These are phyloP conservation scores for Picea glauca DNA, from an alignment of 75 land plant genomes.

Conservation along the genomic window DNA sequence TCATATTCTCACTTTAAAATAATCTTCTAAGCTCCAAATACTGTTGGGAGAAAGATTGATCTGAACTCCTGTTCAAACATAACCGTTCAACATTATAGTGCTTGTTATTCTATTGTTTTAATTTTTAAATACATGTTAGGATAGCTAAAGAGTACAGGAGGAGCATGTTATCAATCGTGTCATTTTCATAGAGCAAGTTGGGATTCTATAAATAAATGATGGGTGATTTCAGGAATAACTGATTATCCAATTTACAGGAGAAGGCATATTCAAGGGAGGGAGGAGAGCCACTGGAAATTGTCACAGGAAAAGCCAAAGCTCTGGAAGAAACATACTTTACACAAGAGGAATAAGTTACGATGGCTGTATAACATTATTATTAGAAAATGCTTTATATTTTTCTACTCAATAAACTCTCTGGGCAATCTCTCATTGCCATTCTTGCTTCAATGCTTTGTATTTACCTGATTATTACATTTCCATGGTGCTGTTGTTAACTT, in stretches of 20 bases:
- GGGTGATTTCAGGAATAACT: background rate
- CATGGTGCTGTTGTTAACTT: background rate
- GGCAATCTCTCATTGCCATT: slow-evolving; percentile 2
- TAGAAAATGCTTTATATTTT: background rate
- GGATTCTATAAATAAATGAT: background rate
- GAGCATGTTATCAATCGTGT: background rate
- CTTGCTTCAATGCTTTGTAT: background rate
- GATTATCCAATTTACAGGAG: slow-evolving; percentile 13
- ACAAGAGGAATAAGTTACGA: background rate
- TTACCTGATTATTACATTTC: background rate
- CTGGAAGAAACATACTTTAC: slow-evolving; percentile 13
- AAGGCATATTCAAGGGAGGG: slow-evolving; percentile 15
- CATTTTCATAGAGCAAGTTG: background rate
- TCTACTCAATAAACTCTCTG: background rate
- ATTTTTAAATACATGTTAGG: background rate
- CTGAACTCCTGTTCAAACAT: background rate
- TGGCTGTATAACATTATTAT: background rate
- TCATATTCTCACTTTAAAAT: background rate
- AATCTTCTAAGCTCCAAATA: background rate
- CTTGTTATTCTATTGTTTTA: background rate
- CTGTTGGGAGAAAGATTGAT: background rate
- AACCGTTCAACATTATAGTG: background rate
- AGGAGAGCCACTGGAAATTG: background rate
- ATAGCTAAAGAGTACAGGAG: background rate
- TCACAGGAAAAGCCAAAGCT: slow-evolving; percentile 13